A percentile compares a stretch with the other conserved stretches of the same genome.
Evolutionary conservation across 257 asterid genomes (phyloP).

Genomic region (Coffea eugenioides): DNA sequence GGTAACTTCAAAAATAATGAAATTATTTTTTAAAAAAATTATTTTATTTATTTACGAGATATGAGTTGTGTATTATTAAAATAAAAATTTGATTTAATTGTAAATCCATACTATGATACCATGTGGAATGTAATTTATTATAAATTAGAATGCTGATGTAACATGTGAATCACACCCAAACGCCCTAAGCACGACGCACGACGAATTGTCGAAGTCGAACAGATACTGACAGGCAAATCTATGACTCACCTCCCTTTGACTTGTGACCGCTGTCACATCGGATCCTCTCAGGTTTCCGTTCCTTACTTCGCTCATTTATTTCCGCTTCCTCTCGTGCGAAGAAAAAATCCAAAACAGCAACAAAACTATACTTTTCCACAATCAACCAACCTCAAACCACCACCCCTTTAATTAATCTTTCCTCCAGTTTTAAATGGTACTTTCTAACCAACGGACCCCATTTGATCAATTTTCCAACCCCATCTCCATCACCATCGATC

Average conservation of each 20-base stretch:
- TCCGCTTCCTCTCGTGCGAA: neutral
- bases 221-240: neutral
- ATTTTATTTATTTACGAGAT: too few species aligned
- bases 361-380: neutral
- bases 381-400: neutral
- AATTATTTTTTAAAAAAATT: too few species aligned
- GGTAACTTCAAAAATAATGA: too few species aligned
- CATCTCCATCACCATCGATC: neutral
- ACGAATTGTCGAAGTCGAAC: conserved; percentile 3
- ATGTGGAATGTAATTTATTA: too few species aligned
- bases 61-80: too few species aligned
- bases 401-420: neutral
- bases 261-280: conserved; percentile 13
- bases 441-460: neutral
- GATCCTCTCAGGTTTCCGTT: neutral
- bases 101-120: too few species aligned
- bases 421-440: too few species aligned
- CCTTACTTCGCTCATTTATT: neutral
- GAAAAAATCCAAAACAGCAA: neutral
- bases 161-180: too few species aligned
- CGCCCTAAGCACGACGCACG: neutral
- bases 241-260: neutral
- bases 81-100: too few species aligned
- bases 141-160: too few species aligned
- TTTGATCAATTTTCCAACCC: neutral